Evolutionary conservation across 257 asterid species (phyloP).

Genomic region (Scutellaria baicalensis): DNA sequence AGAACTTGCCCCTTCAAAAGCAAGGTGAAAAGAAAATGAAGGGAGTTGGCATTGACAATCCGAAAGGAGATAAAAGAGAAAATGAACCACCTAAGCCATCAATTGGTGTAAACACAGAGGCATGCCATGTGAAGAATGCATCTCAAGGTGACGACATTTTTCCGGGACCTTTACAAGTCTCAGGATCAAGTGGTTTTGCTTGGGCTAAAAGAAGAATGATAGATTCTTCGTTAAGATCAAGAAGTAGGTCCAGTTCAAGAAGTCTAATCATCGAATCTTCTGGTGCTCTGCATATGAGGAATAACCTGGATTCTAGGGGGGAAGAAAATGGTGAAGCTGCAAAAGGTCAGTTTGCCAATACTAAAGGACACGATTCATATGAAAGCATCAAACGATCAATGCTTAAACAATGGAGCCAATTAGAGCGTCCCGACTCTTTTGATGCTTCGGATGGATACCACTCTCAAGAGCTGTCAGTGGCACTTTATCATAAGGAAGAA

Average conservation of each 20-base stretch:
- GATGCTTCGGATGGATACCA: slow-evolving; percentile 77
- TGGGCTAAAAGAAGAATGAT: slow-evolving; percentile 75
- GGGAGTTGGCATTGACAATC: slow-evolving; percentile 15
- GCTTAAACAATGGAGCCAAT: slow-evolving; percentile 69
- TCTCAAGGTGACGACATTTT: slow-evolving; percentile 81
- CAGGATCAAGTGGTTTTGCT: slow-evolving; percentile 94
- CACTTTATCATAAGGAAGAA: slow-evolving; percentile 64
- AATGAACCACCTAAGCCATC: slow-evolving; percentile 45
- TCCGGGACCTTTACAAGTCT: slow-evolving; percentile 77
- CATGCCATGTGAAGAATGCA: slow-evolving; percentile 62
- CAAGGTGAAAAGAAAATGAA: slow-evolving; percentile 35
- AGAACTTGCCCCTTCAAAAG: slow-evolving; percentile 53
- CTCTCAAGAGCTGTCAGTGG: slow-evolving; percentile 77
- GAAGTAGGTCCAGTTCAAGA: slow-evolving; percentile 85
- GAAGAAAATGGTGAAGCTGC: slow-evolving; percentile 41
- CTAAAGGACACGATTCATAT: slow-evolving; percentile 39
- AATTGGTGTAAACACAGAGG: slow-evolving; percentile 32
- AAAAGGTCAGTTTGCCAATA: slow-evolving; percentile 23
- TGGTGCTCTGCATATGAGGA: slow-evolving; percentile 41
- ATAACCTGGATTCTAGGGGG: slow-evolving; percentile 40
- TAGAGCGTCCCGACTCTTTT: slow-evolving; percentile 68
- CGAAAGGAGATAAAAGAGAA: slow-evolving; percentile 33
- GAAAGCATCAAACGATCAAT: slow-evolving; percentile 38
- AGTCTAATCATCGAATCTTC: slow-evolving; percentile 77
- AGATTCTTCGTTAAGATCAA: slow-evolving; percentile 60